A percentile compares a stretch with the other conserved stretches of the same genome.
These are phyloP conservation scores for Nectriaceae sp. DNA, from an alignment of 2,329 filamentous ascomycete species.

Conservation along the genomic window DNA sequence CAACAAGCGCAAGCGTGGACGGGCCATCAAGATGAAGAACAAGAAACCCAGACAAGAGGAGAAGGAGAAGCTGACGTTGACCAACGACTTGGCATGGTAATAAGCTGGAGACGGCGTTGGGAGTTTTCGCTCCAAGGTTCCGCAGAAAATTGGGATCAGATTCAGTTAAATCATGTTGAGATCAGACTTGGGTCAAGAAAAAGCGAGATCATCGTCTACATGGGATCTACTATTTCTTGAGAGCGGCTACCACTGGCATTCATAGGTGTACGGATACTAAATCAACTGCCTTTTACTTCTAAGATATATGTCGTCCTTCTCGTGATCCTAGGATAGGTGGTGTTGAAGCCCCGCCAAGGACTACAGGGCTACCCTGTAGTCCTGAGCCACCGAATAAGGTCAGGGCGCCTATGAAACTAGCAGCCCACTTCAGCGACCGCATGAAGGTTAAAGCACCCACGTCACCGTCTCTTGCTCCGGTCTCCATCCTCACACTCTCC, in stretches of 20 bases:
- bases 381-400: no score
- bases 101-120: conserved; percentile 19
- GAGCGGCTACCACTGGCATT: no score
- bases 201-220: no score
- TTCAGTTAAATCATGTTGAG: no score
- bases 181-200: no score
- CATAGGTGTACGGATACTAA: conserved; percentile 9
- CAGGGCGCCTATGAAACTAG: not conserved
- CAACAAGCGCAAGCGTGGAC: conserved; percentile 56
- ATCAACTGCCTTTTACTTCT: not conserved
- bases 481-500: conserved; percentile 5
- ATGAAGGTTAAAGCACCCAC: conserved; percentile 24
- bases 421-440: not conserved
- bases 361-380: not conserved
- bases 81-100: conserved; percentile 47
- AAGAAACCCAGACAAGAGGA: conserved; percentile 58
- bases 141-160: no score
- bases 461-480: conserved; percentile 24
- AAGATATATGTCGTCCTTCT: no score
- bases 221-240: no score
- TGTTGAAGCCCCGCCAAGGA: no score
- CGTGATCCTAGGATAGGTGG: no score
- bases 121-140: conserved; percentile 17
- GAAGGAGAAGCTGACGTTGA: conserved; percentile 54
- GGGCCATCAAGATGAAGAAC: conserved; percentile 48